Base-by-base conservation (phyloP, 257 asterid species). In the Rauvolfia tetraphylla region DNA sequence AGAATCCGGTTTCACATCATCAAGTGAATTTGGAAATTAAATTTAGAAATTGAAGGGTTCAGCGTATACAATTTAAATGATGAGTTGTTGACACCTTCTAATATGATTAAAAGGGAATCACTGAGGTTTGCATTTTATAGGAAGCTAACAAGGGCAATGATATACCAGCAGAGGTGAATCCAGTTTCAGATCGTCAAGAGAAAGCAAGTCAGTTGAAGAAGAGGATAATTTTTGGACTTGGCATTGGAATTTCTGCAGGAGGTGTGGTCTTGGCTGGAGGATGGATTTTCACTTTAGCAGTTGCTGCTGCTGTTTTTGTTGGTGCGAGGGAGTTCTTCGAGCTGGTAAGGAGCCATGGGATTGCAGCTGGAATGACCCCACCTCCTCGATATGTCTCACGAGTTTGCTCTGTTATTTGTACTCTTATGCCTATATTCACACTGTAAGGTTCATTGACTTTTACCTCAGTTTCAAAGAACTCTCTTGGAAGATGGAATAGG, bases 331-430 rank as follows among this genome's bases (percentile, higher is more conserved):
- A 95, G 89, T 95, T 90, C 83, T 93, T 95, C 89, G 99, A 90
- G 86, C 92, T 93, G 79, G 97, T 95, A 74, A 87, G 99, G 83
- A 93, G 99, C 74, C 96, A 89, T 44, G 98, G 98, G 79, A 93
- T 91, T 79, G 90, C 97, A 72, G 84, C 89, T 84, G 99, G 99
- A 83, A 93, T 93, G 97, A 89, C 99, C 73, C 97, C 99, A 76
- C 99, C 97, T 78, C 97, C 99, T 82, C 90, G 92, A 87, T 91
- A 82, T 62, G 89, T 91, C 61, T 93, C 99, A 67, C 92, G 95
- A 78, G 91, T 93, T 81, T 90, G 97, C 84, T 89, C 97, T 68
- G 86, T 90, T 77, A 84, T 93, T 83, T 95, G 96, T 80, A 77
- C 87, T 79, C 84, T 91, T 74, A 89, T 95, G 98, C 99, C 99